A percentile compares a stretch with the other conserved stretches of the same genome.
Evolutionary conservation across 1,139 yeast genomes (phyloP).

Genomic region (Hyphopichia wangnamkhiaoensis): DNA sequence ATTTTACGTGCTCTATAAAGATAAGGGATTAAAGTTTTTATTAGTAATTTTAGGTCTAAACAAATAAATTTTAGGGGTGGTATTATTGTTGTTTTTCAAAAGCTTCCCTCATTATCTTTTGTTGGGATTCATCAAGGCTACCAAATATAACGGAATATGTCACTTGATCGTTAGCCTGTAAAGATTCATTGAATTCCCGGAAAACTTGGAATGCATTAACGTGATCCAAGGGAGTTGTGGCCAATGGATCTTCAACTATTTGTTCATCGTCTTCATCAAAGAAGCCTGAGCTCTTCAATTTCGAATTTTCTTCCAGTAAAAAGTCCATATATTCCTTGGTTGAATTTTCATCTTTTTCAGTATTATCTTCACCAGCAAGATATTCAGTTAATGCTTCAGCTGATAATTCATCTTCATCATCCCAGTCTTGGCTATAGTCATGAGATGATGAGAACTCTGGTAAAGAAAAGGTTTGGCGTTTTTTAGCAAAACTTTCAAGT

Average conservation of each 20-base stretch:
- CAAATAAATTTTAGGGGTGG: too few species aligned
- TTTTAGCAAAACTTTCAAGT: conserved; percentile 60
- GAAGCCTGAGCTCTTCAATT: conserved; percentile 36
- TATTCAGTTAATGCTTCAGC: conserved; percentile 15
- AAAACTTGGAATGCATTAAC: conserved; percentile 56
- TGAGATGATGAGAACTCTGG: background rate
- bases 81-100: conserved; percentile 7
- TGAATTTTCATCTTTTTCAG: conserved; percentile 37
- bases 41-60: too few species aligned
- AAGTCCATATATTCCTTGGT: conserved; percentile 46
- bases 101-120: conserved; percentile 7
- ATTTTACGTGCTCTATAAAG: too few species aligned
- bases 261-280: conserved; percentile 54
- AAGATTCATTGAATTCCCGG: conserved; percentile 8
- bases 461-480: conserved; percentile 16
- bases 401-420: conserved; percentile 13
- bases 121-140: conserved; percentile 11
- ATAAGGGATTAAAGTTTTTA: too few species aligned
- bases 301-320: conserved; percentile 44
- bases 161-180: conserved; percentile 10
- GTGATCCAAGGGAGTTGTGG: conserved; percentile 74
- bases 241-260: conserved; percentile 77
- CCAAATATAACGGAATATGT: conserved; percentile 15
- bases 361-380: conserved; percentile 31
- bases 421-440: conserved; percentile 9